Conservation (phyloP, 805 yeast genomes). For the Candida xyloterini region DNA sequence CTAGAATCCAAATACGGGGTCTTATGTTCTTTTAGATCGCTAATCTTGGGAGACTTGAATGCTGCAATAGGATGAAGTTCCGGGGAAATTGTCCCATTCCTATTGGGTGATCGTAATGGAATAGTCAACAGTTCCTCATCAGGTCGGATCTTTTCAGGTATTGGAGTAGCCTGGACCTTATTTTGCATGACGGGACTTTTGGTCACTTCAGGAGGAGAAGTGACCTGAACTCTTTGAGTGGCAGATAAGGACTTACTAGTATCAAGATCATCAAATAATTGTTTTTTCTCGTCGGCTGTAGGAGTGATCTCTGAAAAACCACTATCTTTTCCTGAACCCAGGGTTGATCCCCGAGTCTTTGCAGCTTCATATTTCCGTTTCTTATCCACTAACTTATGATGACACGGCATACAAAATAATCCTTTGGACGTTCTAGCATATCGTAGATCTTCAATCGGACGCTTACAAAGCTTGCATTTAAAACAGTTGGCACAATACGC, state of each 20-base stretch:
- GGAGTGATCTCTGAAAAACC: constrained; percentile 3
- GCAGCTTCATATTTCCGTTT: constrained; percentile 61
- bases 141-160: background rate
- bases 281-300: constrained; percentile 12
- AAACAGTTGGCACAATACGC: constrained; percentile 92
- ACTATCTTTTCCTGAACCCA: background rate
- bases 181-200: constrained; percentile 13
- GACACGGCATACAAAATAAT: constrained; percentile 88
- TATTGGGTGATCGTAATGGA: constrained; percentile 33
- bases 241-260: constrained; percentile 7
- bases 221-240: constrained; percentile 12
- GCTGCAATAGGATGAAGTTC: constrained; percentile 12
- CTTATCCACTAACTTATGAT: constrained; percentile 74
- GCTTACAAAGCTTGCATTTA: constrained; percentile 83
- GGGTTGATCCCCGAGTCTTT: constrained; percentile 20
- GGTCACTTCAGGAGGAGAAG: constrained; percentile 17
- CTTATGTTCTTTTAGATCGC: constrained; percentile 1
- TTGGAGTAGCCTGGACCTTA: constrained; percentile 2
- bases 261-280: constrained; percentile 7
- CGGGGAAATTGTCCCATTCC: constrained; percentile 13
- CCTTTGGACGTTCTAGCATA: constrained; percentile 95
- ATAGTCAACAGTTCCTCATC: constrained; percentile 25
- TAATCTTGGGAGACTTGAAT: constrained; percentile 10
- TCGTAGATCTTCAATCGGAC: constrained; percentile 78
- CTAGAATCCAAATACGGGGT: constrained; percentile 4